Percentiles rank a stretch among this genome's conserved stretches.
Conservation (phyloP, 2,329 filamentous ascomycete genomes). For the Claviceps humidiphila region DNA sequence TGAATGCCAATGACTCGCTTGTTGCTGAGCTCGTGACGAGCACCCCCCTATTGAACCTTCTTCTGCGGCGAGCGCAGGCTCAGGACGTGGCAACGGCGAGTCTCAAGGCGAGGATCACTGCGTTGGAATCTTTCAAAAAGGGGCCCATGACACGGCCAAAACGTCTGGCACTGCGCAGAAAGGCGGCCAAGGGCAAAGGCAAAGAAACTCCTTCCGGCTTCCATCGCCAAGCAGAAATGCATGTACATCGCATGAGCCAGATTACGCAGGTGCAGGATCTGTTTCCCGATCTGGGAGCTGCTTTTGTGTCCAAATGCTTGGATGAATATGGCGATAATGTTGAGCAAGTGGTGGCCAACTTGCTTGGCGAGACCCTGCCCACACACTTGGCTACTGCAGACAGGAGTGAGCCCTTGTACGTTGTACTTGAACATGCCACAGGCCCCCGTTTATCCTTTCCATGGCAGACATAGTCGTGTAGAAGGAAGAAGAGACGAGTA, state of each 20-base stretch:
- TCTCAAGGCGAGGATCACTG: constrained; percentile 45
- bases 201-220: constrained; percentile 23
- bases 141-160: constrained; percentile 38
- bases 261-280: constrained; percentile 87
- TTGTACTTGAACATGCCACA: constrained; percentile 7
- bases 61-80: constrained; percentile 40
- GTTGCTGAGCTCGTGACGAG: constrained; percentile 69
- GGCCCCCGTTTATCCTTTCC: background rate
- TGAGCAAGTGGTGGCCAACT: constrained; percentile 67
- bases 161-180: constrained; percentile 31
- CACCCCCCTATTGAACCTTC: constrained; percentile 58
- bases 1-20: constrained; percentile 54
- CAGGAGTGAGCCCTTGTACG: constrained; percentile 48
- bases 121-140: constrained; percentile 47
- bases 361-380: constrained; percentile 67
- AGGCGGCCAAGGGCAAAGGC: constrained; percentile 54
- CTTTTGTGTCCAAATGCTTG: constrained; percentile 65
- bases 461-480: background rate
- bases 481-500: background rate
- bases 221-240: constrained; percentile 36
- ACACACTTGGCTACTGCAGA: constrained; percentile 51
- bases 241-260: constrained; percentile 71
- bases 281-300: constrained; percentile 75
- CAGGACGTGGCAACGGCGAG: constrained; percentile 38
- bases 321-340: constrained; percentile 67